These are phyloP conservation scores for Hemisphaericaspora subhashii DNA, from an alignment of 1,139 yeast species.

Conservation along the genomic window DNA sequence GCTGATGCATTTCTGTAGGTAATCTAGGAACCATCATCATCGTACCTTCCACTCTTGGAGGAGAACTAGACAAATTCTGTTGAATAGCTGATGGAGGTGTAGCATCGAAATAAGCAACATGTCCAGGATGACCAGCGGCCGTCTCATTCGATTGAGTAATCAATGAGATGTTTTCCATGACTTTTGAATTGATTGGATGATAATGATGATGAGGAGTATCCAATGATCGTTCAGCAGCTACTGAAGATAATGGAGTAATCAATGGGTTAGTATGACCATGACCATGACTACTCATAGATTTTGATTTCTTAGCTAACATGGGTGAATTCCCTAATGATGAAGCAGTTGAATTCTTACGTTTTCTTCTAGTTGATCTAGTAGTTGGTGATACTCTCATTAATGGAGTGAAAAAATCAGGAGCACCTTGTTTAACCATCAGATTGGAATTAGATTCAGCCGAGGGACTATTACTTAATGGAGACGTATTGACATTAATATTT, in stretches of 20 bases:
- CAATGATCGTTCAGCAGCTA: conserved; percentile 15
- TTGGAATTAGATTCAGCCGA: conserved; percentile 39
- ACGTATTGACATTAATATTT: conserved; percentile 44
- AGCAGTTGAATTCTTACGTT: conserved; percentile 11
- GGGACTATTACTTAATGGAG: conserved; percentile 30
- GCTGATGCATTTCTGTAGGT: background rate
- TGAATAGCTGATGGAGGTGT: conserved; percentile 18
- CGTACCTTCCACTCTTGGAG: background rate
- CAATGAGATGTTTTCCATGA: conserved; percentile 36
- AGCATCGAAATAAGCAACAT: conserved; percentile 14
- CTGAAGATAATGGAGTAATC: conserved; percentile 25
- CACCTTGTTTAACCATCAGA: conserved; percentile 42
- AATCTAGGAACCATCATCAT: background rate
- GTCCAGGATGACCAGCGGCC: background rate
- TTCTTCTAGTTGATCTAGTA: conserved; percentile 19
- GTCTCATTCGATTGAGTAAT: conserved; percentile 14
- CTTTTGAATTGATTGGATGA: conserved; percentile 28
- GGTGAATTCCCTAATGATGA: conserved; percentile 12
- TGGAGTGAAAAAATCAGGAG: conserved; percentile 49
- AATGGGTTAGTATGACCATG: conserved; percentile 13
- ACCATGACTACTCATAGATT: conserved; percentile 4
- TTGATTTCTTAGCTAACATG: conserved; percentile 13
- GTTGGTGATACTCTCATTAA: conserved; percentile 47
- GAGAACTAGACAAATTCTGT: conserved; percentile 3
- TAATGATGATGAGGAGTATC: conserved; percentile 20